Evolutionary conservation across 768 basidiomycete species (phyloP), one percentile per base, ranked within the genome.

Genomic region (Lactifluus rugatus): DNA sequence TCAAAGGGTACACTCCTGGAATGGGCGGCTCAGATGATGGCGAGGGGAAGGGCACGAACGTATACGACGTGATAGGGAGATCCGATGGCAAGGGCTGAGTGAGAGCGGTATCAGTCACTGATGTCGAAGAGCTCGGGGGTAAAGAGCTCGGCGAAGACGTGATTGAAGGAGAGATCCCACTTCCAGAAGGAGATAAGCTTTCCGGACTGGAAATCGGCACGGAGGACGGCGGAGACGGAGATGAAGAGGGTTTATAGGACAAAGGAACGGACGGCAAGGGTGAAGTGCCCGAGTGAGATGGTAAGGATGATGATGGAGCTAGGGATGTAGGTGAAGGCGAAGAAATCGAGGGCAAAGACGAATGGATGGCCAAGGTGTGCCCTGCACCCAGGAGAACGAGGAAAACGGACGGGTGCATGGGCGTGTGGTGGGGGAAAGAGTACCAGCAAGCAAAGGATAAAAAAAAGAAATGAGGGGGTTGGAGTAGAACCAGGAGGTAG

Each of bases 1-100:
- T 76, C 10, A 72, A 70, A 10, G 81, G 80, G 66, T 78, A 86
- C 5, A 80, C 68, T 8, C 77, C 77, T 0, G 79, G 74, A 50
- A 81, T 70, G 7, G 86, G 76, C 0, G 71, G 63, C 54, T 81
- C 76, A 0, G 80, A 77, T 16, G 86, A 63, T 1, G 62, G 62
- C 19, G 59, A 60, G 1, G 61, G 62, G 45, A 60, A 56, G 2
- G 61, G 55, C 23, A 17, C 45, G n/a, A 62, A 66, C 16, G 49
- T 0, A 34, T 53, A 60, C 5, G 55, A 54, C 5, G 39, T 59
- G 13, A 53, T 14, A 0, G 62, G 57, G 39, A 62, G 60, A 31
- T 23, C 19, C 7, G 57, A 45, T 19, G 52, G 57, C 31, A 48
- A 26, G 10, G 62, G 19, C 19, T 60, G 39, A 0, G 61, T 60